Evolutionary conservation across 2,329 filamentous ascomycete genomes (phyloP).

Genomic region (Arachnopeziza araneosa): DNA sequence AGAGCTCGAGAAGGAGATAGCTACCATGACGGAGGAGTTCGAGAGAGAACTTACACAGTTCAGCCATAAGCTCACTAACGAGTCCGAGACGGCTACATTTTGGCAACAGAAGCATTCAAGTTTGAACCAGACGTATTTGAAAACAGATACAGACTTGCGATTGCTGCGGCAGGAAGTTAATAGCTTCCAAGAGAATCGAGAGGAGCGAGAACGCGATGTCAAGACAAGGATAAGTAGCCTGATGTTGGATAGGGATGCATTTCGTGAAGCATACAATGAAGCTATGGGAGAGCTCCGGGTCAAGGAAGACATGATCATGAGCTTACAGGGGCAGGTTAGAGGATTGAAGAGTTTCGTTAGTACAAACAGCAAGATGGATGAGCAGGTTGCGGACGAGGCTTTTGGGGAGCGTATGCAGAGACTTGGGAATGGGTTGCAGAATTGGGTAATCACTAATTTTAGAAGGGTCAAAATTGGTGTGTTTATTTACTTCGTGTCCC

Average conservation of each 20-base stretch:
- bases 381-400: constrained; percentile 59
- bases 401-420: constrained; percentile 57
- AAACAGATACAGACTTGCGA: constrained; percentile 48
- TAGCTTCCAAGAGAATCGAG: constrained; percentile 41
- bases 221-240: constrained; percentile 24
- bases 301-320: constrained; percentile 51
- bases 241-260: constrained; percentile 30
- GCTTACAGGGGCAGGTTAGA: constrained; percentile 53
- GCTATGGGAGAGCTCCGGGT: constrained; percentile 41
- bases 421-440: constrained; percentile 63
- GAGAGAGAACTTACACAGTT: constrained; percentile 47
- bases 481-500: constrained; percentile 4
- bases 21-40: constrained; percentile 49
- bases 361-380: constrained; percentile 55
- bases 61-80: constrained; percentile 36
- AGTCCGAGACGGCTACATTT: constrained; percentile 50
- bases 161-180: constrained; percentile 46
- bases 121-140: constrained; percentile 47
- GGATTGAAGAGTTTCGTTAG: constrained; percentile 70
- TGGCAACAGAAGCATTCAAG: constrained; percentile 52
- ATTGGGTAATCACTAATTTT: constrained; percentile 69
- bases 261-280: constrained; percentile 45
- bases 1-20: constrained; percentile 45
- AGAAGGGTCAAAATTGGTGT: constrained; percentile 51
- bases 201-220: constrained; percentile 30